Evolutionary conservation across 2,329 filamentous ascomycete genomes (phyloP).

Genomic region (Ophiocordyceps sinensis): DNA sequence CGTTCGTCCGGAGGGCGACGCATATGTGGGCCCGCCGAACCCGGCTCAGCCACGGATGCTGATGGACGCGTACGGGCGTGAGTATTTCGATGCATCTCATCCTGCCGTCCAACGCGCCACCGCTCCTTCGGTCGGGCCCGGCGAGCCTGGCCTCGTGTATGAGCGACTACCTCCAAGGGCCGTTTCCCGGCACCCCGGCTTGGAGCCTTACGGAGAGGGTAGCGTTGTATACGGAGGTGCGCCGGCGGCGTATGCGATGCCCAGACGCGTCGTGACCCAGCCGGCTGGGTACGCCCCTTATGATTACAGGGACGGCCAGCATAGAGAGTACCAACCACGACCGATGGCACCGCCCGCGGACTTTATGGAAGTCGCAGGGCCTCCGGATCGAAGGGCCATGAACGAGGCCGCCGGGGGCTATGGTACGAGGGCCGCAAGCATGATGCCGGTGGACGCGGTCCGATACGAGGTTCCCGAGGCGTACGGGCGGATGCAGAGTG

Average conservation of each 20-base stretch:
- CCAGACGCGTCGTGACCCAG: slow-evolving; percentile 46
- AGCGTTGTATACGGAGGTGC: slow-evolving; percentile 32
- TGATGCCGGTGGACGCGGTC: slow-evolving; percentile 35
- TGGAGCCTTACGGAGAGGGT: slow-evolving; percentile 34
- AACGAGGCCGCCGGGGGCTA: slow-evolving; percentile 39
- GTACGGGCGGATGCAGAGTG: slow-evolving; percentile 30
- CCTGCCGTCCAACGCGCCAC: slow-evolving; percentile 35
- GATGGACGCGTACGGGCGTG: slow-evolving; percentile 69
- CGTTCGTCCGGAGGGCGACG: slow-evolving; percentile 32
- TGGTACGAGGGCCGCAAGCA: slow-evolving; percentile 39
- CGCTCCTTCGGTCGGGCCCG: slow-evolving; percentile 27
- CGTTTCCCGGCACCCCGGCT: slow-evolving; percentile 31
- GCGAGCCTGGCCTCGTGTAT: slow-evolving; percentile 46
- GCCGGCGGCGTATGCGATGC: slow-evolving; percentile 34
- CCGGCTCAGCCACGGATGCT: slow-evolving; percentile 53
- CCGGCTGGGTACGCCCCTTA: slow-evolving; percentile 43
- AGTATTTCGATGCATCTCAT: slow-evolving; percentile 49
- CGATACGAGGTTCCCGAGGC: slow-evolving; percentile 26
- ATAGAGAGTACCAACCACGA: slow-evolving; percentile 42
- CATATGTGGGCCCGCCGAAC: slow-evolving; percentile 34
- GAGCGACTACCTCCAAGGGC: slow-evolving; percentile 45
- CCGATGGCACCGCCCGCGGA: slow-evolving; percentile 28
- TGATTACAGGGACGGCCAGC: slow-evolving; percentile 36
- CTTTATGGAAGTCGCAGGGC: slow-evolving; percentile 31
- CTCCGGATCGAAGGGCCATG: slow-evolving; percentile 23